Percentiles rank a stretch among this genome's conserved stretches.
These are phyloP conservation scores for Solanum chacoense DNA, from an alignment of 305 asterid species.

Conservation along the genomic window DNA sequence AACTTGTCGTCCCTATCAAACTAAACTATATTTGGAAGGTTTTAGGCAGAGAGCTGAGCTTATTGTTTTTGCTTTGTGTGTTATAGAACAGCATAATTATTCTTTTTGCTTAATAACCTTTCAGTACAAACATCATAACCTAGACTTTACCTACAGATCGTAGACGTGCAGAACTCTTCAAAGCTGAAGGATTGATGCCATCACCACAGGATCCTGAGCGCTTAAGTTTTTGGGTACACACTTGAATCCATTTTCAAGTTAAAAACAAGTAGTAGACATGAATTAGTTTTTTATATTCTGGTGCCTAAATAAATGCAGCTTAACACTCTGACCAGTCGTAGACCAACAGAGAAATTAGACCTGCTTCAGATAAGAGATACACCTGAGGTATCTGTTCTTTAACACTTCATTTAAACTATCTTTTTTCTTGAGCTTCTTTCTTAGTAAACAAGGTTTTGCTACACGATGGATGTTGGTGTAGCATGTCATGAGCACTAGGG, in stretches of 20 bases:
- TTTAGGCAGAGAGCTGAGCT: neutral
- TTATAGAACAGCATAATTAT: neutral
- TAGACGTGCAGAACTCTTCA: conserved; percentile 62
- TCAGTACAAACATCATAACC: neutral
- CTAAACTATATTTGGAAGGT: neutral
- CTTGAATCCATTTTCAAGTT: neutral
- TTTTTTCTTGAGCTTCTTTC: neutral
- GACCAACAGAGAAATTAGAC: conserved; percentile 80
- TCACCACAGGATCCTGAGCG: conserved; percentile 66
- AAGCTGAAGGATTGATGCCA: conserved; percentile 89
- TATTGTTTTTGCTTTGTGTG: neutral
- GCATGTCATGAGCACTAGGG: neutral
- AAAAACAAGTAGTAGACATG: neutral
- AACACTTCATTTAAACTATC: neutral
- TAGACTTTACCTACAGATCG: conserved; percentile 42
- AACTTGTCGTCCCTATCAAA: neutral
- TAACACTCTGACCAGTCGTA: conserved; percentile 54
- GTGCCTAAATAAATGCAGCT: conserved; percentile 46
- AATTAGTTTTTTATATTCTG: neutral
- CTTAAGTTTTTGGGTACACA: conserved; percentile 91
- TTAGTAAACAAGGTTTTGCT: neutral
- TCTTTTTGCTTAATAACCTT: neutral
- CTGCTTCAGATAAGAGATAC: conserved; percentile 75
- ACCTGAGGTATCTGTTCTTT: conserved; percentile 42
- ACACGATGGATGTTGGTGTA: neutral